A percentile compares a stretch with the other conserved stretches of the same genome.
Conservation (phyloP, 2,329 filamentous ascomycete species). For the Helminthosporium solani region DNA sequence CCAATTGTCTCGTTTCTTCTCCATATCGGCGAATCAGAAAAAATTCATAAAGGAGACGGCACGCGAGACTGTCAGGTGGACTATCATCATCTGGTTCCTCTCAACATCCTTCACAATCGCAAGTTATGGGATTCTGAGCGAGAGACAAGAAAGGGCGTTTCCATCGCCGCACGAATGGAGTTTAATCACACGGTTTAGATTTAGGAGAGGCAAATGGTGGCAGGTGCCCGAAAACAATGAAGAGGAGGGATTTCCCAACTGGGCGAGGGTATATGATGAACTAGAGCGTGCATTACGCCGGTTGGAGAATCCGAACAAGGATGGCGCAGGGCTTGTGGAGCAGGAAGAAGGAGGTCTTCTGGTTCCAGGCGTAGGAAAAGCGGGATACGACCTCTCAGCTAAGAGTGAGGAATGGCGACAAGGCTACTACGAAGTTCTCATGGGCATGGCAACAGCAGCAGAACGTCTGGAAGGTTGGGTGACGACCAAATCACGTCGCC, state of each 20-base stretch:
- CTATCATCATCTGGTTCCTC: conserved; percentile 64
- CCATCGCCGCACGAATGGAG: conserved; percentile 84
- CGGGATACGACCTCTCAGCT: conserved; percentile 66
- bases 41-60: conserved; percentile 70
- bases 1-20: conserved; percentile 68
- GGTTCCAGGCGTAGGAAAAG: conserved; percentile 39
- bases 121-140: conserved; percentile 68
- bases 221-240: conserved; percentile 57
- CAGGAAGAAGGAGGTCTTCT: conserved; percentile 54
- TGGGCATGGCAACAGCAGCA: conserved; percentile 72
- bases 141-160: conserved; percentile 71
- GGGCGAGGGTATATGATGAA: conserved; percentile 65
- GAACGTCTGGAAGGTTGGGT: conserved; percentile 83
- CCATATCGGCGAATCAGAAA: conserved; percentile 67
- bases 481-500: conserved; percentile 60
- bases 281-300: conserved; percentile 62
- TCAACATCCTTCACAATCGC: conserved; percentile 61
- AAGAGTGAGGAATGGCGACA: conserved; percentile 83
- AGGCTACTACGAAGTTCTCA: conserved; percentile 80
- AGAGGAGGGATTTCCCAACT: conserved; percentile 65
- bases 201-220: conserved; percentile 58
- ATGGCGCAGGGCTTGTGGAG: conserved; percentile 66
- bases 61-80: conserved; percentile 68
- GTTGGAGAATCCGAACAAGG: conserved; percentile 67
- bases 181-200: conserved; percentile 66